Evolutionary conservation across 306 rosid species (phyloP).

Genomic region (Prunus salicina): DNA sequence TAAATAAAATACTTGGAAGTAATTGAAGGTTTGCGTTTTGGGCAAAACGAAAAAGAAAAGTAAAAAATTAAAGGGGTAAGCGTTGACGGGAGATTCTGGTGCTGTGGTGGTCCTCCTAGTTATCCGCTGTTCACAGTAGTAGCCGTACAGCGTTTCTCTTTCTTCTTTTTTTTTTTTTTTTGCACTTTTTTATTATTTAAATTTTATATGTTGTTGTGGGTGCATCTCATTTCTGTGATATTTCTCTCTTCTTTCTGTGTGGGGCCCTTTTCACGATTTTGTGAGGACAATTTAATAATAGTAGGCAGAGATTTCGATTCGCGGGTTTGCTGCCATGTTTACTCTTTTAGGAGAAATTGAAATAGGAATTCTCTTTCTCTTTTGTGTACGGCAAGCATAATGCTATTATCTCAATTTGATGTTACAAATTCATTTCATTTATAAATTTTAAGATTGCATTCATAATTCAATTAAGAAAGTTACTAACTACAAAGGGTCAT

Average conservation of each 20-base stretch:
- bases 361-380: too few relatives aligned
- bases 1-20: neutral
- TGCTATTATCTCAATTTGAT: too few relatives aligned
- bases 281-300: neutral
- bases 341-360: too few relatives aligned
- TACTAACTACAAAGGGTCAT: too few relatives aligned
- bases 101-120: constrained; percentile 6
- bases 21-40: neutral
- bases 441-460: accelerated
- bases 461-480: too few relatives aligned
- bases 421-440: too few relatives aligned
- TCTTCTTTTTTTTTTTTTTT: neutral
- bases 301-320: neutral
- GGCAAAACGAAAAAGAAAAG: neutral
- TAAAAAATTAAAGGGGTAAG: neutral
- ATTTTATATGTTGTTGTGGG: neutral
- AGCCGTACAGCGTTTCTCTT: neutral
- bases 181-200: too few relatives aligned
- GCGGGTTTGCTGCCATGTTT: neutral
- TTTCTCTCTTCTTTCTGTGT: neutral
- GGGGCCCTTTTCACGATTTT: neutral
- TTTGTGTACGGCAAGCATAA: too few relatives aligned
- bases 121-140: constrained; percentile 8
- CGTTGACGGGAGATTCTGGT: constrained; percentile 2
- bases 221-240: neutral